phyloP scores from a whole-genome alignment of 1,139 yeast genomes.

The Barnettozyma hawaiiensis region DNA sequence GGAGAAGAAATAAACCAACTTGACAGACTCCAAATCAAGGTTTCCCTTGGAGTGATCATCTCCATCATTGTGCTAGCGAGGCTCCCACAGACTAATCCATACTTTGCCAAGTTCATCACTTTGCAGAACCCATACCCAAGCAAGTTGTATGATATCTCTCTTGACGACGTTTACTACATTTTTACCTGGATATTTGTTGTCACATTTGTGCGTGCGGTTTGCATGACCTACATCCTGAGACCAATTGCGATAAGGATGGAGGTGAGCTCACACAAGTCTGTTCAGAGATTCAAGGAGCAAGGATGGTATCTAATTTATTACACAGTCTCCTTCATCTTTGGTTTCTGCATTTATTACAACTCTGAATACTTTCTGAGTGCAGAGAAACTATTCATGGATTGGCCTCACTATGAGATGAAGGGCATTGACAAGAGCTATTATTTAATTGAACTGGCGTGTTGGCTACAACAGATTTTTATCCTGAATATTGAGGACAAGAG shows the following conservation, averaged over 20 bases:
- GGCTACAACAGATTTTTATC: conserved; percentile 78
- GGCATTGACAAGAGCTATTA: conserved; percentile 62
- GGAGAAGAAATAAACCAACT: conserved; percentile 14
- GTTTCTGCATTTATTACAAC: conserved; percentile 49
- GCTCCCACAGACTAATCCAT: conserved; percentile 13
- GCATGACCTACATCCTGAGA: conserved; percentile 52
- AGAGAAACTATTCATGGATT: conserved; percentile 56
- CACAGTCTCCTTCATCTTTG: conserved; percentile 48
- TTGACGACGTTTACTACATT: conserved; percentile 52
- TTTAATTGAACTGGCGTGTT: conserved; percentile 62
- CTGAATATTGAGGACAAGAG: conserved; percentile 72
- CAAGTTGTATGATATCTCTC: conserved; percentile 47
- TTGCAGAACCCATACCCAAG: conserved; percentile 42
- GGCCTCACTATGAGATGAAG: conserved; percentile 65
- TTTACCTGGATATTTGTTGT: conserved; percentile 50
- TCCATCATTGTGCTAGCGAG: conserved; percentile 10
- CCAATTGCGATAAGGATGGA: conserved; percentile 50
- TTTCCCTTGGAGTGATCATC: conserved; percentile 14
- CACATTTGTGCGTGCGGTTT: conserved; percentile 52
- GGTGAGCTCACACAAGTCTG: conserved; percentile 46
- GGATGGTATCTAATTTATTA: conserved; percentile 75
- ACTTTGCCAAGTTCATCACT: conserved; percentile 38
- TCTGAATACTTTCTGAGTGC: conserved; percentile 58
- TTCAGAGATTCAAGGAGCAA: conserved; percentile 77
- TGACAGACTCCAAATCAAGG: conserved; percentile 23